A percentile compares a stretch with the other conserved stretches of the same genome.
Evolutionary conservation across 2,329 filamentous ascomycete genomes (phyloP).

Genomic region (Stachybotrys elegans): DNA sequence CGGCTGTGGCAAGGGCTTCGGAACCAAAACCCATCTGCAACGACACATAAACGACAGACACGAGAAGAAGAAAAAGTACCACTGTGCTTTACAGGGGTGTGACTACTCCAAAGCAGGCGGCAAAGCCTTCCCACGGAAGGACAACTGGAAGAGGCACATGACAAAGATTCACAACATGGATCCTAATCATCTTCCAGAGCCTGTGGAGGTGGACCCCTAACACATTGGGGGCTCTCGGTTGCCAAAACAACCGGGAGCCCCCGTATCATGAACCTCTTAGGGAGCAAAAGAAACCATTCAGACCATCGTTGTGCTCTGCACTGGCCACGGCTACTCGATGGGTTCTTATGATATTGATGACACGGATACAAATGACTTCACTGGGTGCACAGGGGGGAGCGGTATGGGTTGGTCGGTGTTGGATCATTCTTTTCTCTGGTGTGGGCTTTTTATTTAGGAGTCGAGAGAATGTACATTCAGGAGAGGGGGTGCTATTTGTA

Average conservation of each 20-base stretch:
- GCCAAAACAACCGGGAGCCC: background rate
- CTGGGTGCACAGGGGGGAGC: background rate
- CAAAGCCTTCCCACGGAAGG: conserved; percentile 56
- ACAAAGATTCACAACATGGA: conserved; percentile 51
- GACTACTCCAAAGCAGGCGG: conserved; percentile 52
- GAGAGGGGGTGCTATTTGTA: no score
- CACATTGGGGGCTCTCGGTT: conserved; percentile 17
- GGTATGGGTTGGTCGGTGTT: background rate
- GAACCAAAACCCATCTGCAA: conserved; percentile 57
- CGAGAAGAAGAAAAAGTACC: conserved; percentile 54
- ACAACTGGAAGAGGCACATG: conserved; percentile 61
- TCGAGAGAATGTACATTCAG: no score
- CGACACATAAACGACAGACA: conserved; percentile 60
- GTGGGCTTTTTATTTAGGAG: no score
- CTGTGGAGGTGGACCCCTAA: conserved; percentile 33
- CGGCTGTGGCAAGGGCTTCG: conserved; percentile 51
- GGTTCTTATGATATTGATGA: background rate
- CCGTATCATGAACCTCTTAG: no score
- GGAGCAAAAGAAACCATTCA: background rate
- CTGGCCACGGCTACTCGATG: background rate
- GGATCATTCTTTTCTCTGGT: background rate
- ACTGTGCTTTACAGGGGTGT: conserved; percentile 50
- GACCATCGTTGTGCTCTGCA: background rate
- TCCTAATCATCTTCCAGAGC: conserved; percentile 31
- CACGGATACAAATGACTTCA: background rate